Base-by-base conservation (phyloP, 2,329 filamentous ascomycete genomes). In the Akanthomyces uredinophilus region DNA sequence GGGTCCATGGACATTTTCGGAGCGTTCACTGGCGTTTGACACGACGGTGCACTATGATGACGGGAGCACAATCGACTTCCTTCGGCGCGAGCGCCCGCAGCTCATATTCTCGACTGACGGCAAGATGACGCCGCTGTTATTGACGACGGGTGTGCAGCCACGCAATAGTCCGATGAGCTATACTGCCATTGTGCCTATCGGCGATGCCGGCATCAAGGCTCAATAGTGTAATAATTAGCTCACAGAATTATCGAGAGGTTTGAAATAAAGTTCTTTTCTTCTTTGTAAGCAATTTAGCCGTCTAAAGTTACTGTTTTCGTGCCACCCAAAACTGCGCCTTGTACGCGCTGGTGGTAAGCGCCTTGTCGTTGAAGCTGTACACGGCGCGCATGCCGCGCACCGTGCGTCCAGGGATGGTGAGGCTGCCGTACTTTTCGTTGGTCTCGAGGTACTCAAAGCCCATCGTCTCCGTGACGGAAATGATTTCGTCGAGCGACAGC, bases 301-400 rank as follows among this genome's bases (percentile, higher is more conserved):
- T n/a, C 24, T 62, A n/a, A n/a, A n/a, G n/a, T n/a, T n/a, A 65
- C 50, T 62, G 62, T 60, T 69, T 69, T 41, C 63, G 67, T 2
- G 79, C 82, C 4, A 81, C 74, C 83, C 82, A 86, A 37, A 78
- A 79, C 68, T 85, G 82, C 27, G 81, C 82, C 58, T 77, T 72
- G 64, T 85, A 86, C 2, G 79, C 80, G 69, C 83, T 84, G 63
- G 74, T 78, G 0, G 76, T 81, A 68, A 86, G 66, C 0, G 81
- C 80, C 60, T 69, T 75, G 18, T 74, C 74, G 66, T 85, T 79
- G 62, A 82, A 83, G 1, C 78, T 79, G 68, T 86, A 86, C 16
- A 78, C 74, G 0, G 82, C 81, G 62, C 81, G 74, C 63, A 75
- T 77, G 5, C 79, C 75, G 57, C 80, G 71, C 0, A 82, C 74